These are phyloP conservation scores for Cyberlindnera suaveolens DNA, from an alignment of 805 yeast genomes.

Conservation along the genomic window DNA sequence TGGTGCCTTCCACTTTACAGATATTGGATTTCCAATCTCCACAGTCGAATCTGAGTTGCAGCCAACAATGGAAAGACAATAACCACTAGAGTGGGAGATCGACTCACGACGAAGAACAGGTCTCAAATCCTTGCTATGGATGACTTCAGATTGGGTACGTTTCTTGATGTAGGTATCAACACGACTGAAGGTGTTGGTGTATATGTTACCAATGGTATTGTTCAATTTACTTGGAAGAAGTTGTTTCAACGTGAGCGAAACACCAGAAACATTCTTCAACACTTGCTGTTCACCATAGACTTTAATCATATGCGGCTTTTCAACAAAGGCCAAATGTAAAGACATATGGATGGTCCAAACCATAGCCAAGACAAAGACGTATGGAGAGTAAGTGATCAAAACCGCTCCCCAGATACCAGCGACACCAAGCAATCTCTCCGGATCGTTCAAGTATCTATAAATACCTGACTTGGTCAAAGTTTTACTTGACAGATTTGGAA, in stretches of 20 bases:
- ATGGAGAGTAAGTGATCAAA: slow-evolving; percentile 48
- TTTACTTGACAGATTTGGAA: slow-evolving; percentile 44
- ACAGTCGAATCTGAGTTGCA: slow-evolving; percentile 16
- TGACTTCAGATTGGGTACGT: slow-evolving; percentile 20
- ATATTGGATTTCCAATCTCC: slow-evolving; percentile 47
- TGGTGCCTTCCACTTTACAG: slow-evolving; percentile 51
- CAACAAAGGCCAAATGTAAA: slow-evolving; percentile 65
- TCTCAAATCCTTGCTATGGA: slow-evolving; percentile 6
- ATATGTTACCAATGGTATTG: slow-evolving; percentile 37
- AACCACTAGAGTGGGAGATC: slow-evolving; percentile 23
- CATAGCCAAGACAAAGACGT: slow-evolving; percentile 44
- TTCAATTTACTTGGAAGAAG: slow-evolving; percentile 31
- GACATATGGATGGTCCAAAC: slow-evolving; percentile 65
- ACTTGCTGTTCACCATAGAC: slow-evolving; percentile 64
- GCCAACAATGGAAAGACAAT: slow-evolving; percentile 24
- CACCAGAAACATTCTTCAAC: slow-evolving; percentile 44
- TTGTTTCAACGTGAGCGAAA: slow-evolving; percentile 30
- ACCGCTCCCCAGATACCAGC: slow-evolving; percentile 75
- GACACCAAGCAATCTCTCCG: slow-evolving; percentile 72
- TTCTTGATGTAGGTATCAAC: slow-evolving; percentile 25
- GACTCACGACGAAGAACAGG: slow-evolving; percentile 9
- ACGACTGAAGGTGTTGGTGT: slow-evolving; percentile 35
- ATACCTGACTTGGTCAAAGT: slow-evolving; percentile 71
- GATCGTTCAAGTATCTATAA: slow-evolving; percentile 75
- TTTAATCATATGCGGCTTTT: slow-evolving; percentile 70